phyloP scores from a whole-genome alignment of 331 rosid genomes.

The Quercus phellos region DNA sequence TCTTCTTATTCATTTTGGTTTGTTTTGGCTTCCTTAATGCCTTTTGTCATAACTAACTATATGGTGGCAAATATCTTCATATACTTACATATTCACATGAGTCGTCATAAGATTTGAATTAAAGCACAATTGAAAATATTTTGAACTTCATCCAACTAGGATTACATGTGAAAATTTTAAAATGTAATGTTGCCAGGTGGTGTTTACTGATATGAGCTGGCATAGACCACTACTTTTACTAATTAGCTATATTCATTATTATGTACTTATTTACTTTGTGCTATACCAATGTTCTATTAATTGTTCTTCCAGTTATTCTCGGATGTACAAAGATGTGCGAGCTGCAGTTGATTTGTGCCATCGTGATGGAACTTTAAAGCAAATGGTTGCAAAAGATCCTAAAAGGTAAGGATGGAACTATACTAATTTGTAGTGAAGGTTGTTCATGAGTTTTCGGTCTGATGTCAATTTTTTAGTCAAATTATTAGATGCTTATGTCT shows the following conservation, averaged over 20 bases:
- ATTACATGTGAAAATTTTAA: too few species aligned
- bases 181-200: too few species aligned
- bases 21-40: not conserved
- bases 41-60: too few species aligned
- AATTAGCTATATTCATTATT: not conserved
- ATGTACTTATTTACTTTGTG: not conserved
- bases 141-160: too few species aligned
- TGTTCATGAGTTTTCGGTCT: not conserved
- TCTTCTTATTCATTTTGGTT: not conserved
- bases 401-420: constrained; percentile 48
- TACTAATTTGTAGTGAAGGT: constrained; percentile 9
- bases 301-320: constrained; percentile 58
- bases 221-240: not conserved
- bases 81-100: too few species aligned
- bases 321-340: constrained; percentile 93
- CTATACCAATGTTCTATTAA: not conserved
- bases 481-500: not conserved
- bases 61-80: too few species aligned
- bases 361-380: constrained; percentile 99
- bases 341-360: constrained; percentile 99
- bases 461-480: not conserved
- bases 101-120: too few species aligned
- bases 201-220: not conserved
- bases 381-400: constrained; percentile 92
- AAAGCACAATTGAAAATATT: too few species aligned